These are phyloP conservation scores for Nannochloropsis salina DNA, from an alignment of 108 stramenopile species.

Conservation along the genomic window DNA sequence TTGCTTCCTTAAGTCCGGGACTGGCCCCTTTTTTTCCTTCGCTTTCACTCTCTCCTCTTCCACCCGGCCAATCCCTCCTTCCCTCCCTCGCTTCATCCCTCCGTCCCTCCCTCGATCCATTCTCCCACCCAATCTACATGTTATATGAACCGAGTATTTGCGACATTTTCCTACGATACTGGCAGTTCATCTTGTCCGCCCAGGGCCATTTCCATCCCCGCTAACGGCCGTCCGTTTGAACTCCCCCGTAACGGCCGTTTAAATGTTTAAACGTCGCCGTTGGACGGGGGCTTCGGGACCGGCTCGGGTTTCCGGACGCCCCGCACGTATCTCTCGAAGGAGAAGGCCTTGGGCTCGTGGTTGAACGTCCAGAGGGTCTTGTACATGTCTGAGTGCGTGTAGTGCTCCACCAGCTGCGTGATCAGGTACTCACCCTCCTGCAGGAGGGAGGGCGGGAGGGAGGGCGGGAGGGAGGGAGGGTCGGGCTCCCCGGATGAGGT, in stretches of 20 bases:
- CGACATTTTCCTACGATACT: no score
- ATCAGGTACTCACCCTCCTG: not conserved
- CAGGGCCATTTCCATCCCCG: no score
- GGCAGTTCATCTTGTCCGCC: no score
- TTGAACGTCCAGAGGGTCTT: conserved; percentile 9
- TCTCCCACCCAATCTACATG: not conserved
- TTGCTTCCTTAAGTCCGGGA: not conserved
- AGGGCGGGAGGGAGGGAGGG: not conserved
- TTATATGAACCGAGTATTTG: no score
- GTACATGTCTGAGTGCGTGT: not conserved
- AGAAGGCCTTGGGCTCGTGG: not conserved
- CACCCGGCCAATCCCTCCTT: not conserved
- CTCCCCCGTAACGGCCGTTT: no score
- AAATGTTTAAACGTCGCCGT: no score
- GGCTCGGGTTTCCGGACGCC: conserved; percentile 1
- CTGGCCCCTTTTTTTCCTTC: no score
- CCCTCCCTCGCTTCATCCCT: not conserved
- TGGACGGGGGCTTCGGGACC: not conserved
- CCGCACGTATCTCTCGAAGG: not conserved
- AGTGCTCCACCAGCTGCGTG: conserved; percentile 3
- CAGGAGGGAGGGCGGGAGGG: not conserved
- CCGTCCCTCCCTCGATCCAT: not conserved
- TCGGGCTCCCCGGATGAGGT: no score
- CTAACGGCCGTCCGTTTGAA: no score
- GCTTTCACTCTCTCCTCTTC: not conserved